Percentiles rank a stretch among this genome's conserved stretches.
Conservation (phyloP, 2,329 filamentous ascomycete genomes). For the Pseudogymnoascus sp. region DNA sequence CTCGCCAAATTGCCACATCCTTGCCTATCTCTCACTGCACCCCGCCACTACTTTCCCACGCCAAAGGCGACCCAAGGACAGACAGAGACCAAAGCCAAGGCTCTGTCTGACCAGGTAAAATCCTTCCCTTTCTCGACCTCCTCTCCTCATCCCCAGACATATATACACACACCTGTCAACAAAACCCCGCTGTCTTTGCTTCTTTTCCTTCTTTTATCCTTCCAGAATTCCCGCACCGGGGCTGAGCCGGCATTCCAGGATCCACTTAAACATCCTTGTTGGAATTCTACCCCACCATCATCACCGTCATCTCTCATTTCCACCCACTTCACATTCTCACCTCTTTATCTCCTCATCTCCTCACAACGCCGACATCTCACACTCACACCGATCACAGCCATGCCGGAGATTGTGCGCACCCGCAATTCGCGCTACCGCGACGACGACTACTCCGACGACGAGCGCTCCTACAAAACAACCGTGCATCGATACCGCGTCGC, state of each 20-base stretch:
- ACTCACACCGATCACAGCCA: not conserved
- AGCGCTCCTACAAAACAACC: slow-evolving; percentile 23
- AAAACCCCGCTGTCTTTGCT: not conserved
- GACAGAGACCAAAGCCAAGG: not conserved
- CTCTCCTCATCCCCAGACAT: not conserved
- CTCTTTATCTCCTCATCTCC: not conserved
- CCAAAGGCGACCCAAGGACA: not conserved
- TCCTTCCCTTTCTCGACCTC: not conserved
- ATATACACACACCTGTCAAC: not conserved
- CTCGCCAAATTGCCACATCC: not conserved
- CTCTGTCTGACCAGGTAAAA: not conserved
- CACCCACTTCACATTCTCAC: not conserved
- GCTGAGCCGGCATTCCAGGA: slow-evolving; percentile 1
- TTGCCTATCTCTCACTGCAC: not conserved
- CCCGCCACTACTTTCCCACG: not conserved
- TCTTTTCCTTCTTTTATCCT: not conserved
- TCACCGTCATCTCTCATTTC: not conserved
- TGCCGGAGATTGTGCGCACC: slow-evolving; percentile 12
- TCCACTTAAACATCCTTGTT: slow-evolving; percentile 1
- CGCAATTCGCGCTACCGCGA: slow-evolving; percentile 21
- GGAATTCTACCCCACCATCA: not conserved
- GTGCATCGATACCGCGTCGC: slow-evolving; percentile 28
- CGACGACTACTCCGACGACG: slow-evolving; percentile 28
- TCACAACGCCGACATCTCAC: not conserved
- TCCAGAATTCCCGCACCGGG: not conserved